phyloP scores from a whole-genome alignment of 2,329 filamentous ascomycete genomes.

The Trichothecium roseum region DNA sequence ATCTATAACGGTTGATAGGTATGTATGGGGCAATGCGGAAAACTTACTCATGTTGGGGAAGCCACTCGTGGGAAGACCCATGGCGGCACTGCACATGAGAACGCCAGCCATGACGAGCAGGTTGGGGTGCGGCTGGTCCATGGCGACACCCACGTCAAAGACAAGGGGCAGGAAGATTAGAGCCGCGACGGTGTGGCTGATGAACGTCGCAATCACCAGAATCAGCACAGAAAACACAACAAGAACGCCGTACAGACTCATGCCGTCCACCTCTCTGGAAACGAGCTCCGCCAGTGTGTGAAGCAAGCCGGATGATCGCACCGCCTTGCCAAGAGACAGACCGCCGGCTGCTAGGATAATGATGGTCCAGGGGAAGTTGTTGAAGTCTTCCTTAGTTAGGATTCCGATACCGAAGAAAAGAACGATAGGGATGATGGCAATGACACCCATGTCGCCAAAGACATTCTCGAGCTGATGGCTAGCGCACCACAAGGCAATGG shows the following conservation, averaged over 20 bases:
- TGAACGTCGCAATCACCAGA: constrained; percentile 90
- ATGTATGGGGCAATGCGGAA: constrained; percentile 2
- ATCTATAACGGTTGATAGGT: constrained; percentile 7
- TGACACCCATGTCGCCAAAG: constrained; percentile 97
- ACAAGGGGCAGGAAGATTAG: constrained; percentile 91
- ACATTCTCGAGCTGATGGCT: constrained; percentile 78
- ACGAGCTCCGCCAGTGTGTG: constrained; percentile 78
- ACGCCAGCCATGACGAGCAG: constrained; percentile 90
- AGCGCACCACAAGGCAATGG: constrained; percentile 86
- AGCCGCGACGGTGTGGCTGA: constrained; percentile 93
- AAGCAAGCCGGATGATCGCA: constrained; percentile 84
- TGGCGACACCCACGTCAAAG: constrained; percentile 69
- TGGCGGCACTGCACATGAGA: constrained; percentile 91
- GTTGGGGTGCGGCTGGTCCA: constrained; percentile 88
- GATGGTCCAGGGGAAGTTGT: constrained; percentile 99
- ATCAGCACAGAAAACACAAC: constrained; percentile 79
- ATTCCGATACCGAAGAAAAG: constrained; percentile 96
- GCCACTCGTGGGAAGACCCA: constrained; percentile 90
- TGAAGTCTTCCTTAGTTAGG: constrained; percentile 97
- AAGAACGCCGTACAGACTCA: constrained; percentile 78
- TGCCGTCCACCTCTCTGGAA: constrained; percentile 59
- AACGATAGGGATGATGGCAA: constrained; percentile 91
- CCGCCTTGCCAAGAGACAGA: constrained; percentile 83
- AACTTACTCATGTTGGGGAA: constrained; percentile 99
- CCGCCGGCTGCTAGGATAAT: constrained; percentile 96